These are phyloP conservation scores for Auriculariales sp. DNA, from an alignment of 768 basidiomycete species.

Conservation along the genomic window DNA sequence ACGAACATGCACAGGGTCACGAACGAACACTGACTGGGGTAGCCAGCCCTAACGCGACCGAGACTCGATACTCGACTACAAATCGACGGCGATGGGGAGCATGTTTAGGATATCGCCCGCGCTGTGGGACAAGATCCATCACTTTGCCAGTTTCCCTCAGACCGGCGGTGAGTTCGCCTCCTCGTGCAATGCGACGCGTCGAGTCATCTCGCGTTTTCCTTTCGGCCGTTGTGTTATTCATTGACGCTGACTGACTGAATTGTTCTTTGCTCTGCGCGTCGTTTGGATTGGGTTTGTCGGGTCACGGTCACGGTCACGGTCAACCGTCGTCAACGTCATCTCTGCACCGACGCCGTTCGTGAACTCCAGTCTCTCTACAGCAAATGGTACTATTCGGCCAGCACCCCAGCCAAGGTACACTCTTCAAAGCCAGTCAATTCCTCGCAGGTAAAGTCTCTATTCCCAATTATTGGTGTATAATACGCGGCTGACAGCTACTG, in stretches of 20 bases:
- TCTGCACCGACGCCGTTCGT: background rate
- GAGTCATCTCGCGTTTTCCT: too few relatives aligned
- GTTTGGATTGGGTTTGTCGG: too few relatives aligned
- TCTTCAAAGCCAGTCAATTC: slow-evolving; percentile 86
- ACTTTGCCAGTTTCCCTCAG: slow-evolving; percentile 85
- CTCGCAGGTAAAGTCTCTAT: slow-evolving; percentile 42
- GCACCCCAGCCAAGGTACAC: slow-evolving; percentile 86
- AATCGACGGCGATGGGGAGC: slow-evolving; percentile 22
- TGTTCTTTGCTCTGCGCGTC: too few relatives aligned
- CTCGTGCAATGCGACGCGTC: too few relatives aligned
- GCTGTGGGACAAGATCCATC: slow-evolving; percentile 83
- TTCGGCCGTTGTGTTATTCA: background rate
- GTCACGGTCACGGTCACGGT: too few relatives aligned
- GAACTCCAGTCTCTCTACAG: slow-evolving; percentile 78
- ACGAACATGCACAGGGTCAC: too few relatives aligned
- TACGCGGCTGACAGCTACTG: slow-evolving; percentile 11
- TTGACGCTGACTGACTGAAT: background rate
- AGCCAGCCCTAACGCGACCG: too few relatives aligned
- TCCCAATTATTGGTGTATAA: background rate
- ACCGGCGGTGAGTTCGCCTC: slow-evolving; percentile 55
- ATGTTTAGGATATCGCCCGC: slow-evolving; percentile 59
- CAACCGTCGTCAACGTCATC: too few relatives aligned
- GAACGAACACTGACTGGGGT: too few relatives aligned
- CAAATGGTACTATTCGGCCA: slow-evolving; percentile 98
- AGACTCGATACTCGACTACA: too few relatives aligned